phyloP scores from a whole-genome alignment of 805 yeast species.

The Wickerhamomyces mucosus region DNA sequence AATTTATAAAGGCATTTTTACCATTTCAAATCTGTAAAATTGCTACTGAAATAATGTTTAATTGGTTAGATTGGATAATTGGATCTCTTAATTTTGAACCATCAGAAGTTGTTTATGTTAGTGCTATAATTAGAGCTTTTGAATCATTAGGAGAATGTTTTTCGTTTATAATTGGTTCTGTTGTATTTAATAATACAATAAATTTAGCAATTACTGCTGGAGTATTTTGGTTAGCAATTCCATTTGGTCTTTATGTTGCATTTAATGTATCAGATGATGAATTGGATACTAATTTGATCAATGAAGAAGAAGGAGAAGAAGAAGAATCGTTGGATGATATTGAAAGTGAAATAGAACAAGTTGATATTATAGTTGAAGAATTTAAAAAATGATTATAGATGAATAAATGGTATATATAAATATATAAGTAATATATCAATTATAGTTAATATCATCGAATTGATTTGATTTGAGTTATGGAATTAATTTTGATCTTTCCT shows the following conservation, averaged over 20 bases:
- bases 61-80: slow-evolving; percentile 20
- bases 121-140: slow-evolving; percentile 16
- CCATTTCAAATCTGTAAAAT: slow-evolving; percentile 19
- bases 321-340: not conserved
- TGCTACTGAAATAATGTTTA: slow-evolving; percentile 15
- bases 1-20: slow-evolving; percentile 11
- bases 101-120: slow-evolving; percentile 13
- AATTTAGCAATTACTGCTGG: slow-evolving; percentile 19
- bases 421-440: too few species aligned
- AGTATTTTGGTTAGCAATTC: too few species aligned
- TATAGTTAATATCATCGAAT: too few species aligned
- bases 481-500: too few species aligned
- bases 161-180: slow-evolving; percentile 16
- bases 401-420: too few species aligned
- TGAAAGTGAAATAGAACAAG: too few species aligned
- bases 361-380: too few species aligned
- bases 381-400: too few species aligned
- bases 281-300: slow-evolving; percentile 14
- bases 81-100: slow-evolving; percentile 14
- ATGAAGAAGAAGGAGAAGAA: too few species aligned
- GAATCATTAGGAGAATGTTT: slow-evolving; percentile 17
- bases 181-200: too few species aligned
- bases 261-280: slow-evolving; percentile 13
- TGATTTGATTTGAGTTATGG: too few species aligned
- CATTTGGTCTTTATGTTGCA: too few species aligned